phyloP scores from a whole-genome alignment of 768 basidiomycete species.

The Podaxis sp. region DNA sequence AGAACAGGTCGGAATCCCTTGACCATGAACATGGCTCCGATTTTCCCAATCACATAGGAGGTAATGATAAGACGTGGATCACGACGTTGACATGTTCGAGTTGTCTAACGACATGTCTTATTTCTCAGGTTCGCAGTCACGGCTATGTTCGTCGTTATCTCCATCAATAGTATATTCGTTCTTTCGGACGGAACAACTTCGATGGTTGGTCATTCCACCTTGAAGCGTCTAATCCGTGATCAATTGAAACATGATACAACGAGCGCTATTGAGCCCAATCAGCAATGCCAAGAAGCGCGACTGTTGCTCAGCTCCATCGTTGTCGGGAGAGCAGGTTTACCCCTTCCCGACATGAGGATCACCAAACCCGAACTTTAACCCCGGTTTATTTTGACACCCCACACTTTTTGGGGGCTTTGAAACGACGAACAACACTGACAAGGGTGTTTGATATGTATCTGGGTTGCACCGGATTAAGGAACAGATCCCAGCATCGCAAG shows the following conservation, averaged over 20 bases:
- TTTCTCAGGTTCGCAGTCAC: neutral
- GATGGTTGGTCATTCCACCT: neutral
- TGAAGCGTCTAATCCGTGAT: neutral
- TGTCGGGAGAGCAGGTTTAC: neutral
- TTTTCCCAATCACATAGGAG: neutral
- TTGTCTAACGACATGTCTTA: neutral
- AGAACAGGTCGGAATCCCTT: neutral
- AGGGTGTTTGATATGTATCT: neutral
- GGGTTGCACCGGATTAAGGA: constrained; percentile 9
- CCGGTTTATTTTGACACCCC: neutral
- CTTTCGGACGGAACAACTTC: constrained; percentile 9
- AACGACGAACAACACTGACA: neutral
- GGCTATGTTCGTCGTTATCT: constrained; percentile 10
- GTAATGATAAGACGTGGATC: too few relatives aligned
- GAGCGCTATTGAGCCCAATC: neutral
- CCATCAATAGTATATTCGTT: neutral
- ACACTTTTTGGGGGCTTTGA: neutral
- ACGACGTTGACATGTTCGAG: neutral
- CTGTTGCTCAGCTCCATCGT: constrained; percentile 1
- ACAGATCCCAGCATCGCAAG: neutral
- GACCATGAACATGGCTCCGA: neutral
- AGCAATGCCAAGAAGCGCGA: neutral
- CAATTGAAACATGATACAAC: neutral
- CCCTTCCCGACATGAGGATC: neutral
- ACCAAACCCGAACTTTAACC: neutral